These are phyloP conservation scores for Ceratocystis smalleyi DNA, from an alignment of 2,329 filamentous ascomycete genomes.

Conservation along the genomic window DNA sequence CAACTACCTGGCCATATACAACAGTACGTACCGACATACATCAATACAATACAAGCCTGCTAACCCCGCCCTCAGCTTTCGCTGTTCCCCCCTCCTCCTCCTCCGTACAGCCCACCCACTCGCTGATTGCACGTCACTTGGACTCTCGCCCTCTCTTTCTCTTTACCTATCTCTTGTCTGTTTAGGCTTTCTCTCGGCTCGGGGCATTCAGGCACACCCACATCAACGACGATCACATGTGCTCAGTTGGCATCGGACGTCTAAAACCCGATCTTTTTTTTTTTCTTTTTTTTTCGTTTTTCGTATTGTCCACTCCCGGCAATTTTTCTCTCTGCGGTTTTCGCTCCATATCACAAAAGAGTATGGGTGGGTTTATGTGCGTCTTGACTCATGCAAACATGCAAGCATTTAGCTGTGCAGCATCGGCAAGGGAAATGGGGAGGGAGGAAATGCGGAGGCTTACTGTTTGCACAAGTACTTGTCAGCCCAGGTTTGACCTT, in stretches of 20 bases:
- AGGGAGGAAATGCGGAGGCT: not conserved
- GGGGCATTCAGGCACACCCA: slow-evolving; percentile 6
- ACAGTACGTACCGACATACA: too few relatives aligned
- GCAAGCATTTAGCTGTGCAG: not conserved
- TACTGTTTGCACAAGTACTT: not conserved
- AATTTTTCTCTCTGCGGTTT: too few relatives aligned
- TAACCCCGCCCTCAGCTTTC: too few relatives aligned
- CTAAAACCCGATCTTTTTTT: too few relatives aligned
- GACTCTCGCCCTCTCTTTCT: not conserved
- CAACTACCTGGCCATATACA: too few relatives aligned
- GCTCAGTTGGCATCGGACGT: too few relatives aligned
- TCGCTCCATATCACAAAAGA: not conserved
- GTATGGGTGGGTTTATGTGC: not conserved
- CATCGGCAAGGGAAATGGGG: not conserved
- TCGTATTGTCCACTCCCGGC: too few relatives aligned
- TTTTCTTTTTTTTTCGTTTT: too few relatives aligned
- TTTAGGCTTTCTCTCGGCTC: not conserved
- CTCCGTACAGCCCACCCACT: too few relatives aligned
- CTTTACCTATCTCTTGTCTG: not conserved
- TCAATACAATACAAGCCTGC: too few relatives aligned
- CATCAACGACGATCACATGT: not conserved
- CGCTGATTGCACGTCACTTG: too few relatives aligned
- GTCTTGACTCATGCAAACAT: slow-evolving; percentile 1
- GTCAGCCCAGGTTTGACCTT: too few relatives aligned
- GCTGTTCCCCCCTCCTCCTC: not conserved